Percentiles rank a stretch among this genome's conserved stretches.
phyloP scores from a whole-genome alignment of 2,329 filamentous ascomycete species.

The Keithomyces neogunnii region DNA sequence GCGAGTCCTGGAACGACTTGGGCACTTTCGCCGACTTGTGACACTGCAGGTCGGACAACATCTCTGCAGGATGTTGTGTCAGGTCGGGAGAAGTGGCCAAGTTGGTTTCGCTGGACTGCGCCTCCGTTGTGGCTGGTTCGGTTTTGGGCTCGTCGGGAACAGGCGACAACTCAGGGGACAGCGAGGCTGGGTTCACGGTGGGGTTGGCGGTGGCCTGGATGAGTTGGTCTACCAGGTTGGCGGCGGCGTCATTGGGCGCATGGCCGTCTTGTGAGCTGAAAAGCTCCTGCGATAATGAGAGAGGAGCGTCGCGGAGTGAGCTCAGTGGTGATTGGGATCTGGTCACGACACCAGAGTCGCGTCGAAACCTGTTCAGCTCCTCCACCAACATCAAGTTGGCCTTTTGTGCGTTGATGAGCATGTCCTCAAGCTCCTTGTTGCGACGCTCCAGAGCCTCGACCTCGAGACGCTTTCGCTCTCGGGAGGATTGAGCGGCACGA shows the following conservation, averaged over 20 bases:
- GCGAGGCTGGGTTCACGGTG: constrained; percentile 53
- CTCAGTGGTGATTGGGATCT: constrained; percentile 33
- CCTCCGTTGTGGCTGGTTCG: constrained; percentile 11
- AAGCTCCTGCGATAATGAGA: constrained; percentile 51
- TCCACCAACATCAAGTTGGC: constrained; percentile 39
- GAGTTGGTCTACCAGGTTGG: constrained; percentile 34
- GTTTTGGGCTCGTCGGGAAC: constrained; percentile 31
- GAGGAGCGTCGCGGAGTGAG: constrained; percentile 34
- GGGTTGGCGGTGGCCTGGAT: constrained; percentile 29
- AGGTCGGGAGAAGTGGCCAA: constrained; percentile 59
- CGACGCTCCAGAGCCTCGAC: constrained; percentile 77
- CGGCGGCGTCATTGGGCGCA: constrained; percentile 20
- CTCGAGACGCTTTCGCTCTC: constrained; percentile 82
- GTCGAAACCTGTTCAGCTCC: constrained; percentile 40
- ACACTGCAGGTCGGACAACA: constrained; percentile 99
- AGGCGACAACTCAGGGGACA: constrained; percentile 49
- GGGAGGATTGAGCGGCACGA: constrained; percentile 89
- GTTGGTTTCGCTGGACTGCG: constrained; percentile 16
- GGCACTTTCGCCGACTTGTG: constrained; percentile 73
- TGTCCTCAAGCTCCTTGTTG: constrained; percentile 61
- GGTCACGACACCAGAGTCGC: constrained; percentile 31
- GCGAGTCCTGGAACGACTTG: constrained; percentile 35
- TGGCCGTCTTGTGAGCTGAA: constrained; percentile 41
- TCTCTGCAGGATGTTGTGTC: constrained; percentile 99
- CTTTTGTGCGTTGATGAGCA: constrained; percentile 52